phyloP scores from a whole-genome alignment of 208 protist genomes.

The Tritrichomonas musculus region DNA sequence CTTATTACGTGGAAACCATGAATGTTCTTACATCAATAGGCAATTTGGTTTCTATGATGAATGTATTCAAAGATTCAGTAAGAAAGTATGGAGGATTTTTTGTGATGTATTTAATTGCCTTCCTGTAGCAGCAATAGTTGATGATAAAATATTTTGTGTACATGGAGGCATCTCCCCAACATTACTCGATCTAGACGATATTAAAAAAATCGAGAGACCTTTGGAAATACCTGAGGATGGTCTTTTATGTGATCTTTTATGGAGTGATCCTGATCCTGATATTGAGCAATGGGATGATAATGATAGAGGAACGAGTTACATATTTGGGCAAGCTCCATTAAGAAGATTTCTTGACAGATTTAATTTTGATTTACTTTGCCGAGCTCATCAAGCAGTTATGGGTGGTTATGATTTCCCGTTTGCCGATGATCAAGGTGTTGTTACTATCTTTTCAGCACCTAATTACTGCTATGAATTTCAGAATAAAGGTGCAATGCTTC shows the following conservation, averaged over 20 bases:
- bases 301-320: constrained; percentile 92
- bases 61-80: background rate
- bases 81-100: background rate
- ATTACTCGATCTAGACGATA: background rate
- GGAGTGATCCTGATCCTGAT: constrained; percentile 86
- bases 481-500: constrained; percentile 91
- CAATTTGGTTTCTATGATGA: background rate
- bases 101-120: background rate
- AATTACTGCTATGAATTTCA: constrained; percentile 99
- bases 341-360: constrained; percentile 91
- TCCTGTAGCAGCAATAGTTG: background rate
- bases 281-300: constrained; percentile 90
- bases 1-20: no score
- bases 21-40: background rate
- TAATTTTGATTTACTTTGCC: constrained; percentile 95
- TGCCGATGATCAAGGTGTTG: constrained; percentile 81
- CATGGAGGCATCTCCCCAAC: background rate
- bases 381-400: constrained; percentile 84
- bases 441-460: constrained; percentile 98
- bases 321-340: constrained; percentile 93
- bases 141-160: constrained; percentile 15
- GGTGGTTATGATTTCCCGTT: constrained; percentile 92
- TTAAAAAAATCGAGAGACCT: background rate
- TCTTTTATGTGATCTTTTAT: constrained; percentile 96
- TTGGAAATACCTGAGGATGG: constrained; percentile 50